Conservation (phyloP, 1,284 basidiomycete species). For the Cerioporus squamosus region DNA sequence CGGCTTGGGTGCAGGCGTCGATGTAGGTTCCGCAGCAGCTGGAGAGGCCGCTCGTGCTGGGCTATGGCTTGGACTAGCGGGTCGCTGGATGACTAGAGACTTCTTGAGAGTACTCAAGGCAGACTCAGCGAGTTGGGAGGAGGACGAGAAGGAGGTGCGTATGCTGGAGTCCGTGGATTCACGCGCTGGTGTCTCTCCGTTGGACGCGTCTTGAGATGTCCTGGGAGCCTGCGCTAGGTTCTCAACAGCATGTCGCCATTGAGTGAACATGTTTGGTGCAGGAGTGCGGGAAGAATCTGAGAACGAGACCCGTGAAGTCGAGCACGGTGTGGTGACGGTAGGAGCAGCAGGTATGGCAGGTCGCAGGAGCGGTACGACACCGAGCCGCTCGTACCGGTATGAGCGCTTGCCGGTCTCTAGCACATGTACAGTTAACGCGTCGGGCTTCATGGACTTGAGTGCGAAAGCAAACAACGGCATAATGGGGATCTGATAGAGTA, state of each 20-base stretch:
- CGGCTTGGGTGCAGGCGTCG: conserved; percentile 20
- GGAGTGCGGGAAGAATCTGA: not conserved
- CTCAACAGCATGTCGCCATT: conserved; percentile 36
- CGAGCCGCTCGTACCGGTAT: not conserved
- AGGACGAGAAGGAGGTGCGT: conserved; percentile 37
- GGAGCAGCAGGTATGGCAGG: not conserved
- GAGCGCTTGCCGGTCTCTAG: not conserved
- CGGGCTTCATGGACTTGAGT: no score
- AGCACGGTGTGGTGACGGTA: not conserved
- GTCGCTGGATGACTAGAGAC: conserved; percentile 58
- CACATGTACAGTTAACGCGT: no score
- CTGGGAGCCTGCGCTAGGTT: conserved; percentile 32
- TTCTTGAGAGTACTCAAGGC: conserved; percentile 64
- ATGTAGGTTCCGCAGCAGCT: conserved; percentile 17
- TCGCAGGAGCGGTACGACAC: no score
- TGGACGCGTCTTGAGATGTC: conserved; percentile 31
- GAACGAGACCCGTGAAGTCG: not conserved
- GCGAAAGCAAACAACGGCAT: not conserved
- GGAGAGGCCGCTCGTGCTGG: not conserved
- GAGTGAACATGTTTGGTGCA: conserved; percentile 23
- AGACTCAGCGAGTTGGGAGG: conserved; percentile 62
- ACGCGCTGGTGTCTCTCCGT: conserved; percentile 24
- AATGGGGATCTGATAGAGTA: not conserved
- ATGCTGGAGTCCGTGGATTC: conserved; percentile 29
- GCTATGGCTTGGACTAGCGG: conserved; percentile 40